Conservation (phyloP, 192 early-diverging fungal genomes). For the Tieghemiomyces parasiticus region DNA sequence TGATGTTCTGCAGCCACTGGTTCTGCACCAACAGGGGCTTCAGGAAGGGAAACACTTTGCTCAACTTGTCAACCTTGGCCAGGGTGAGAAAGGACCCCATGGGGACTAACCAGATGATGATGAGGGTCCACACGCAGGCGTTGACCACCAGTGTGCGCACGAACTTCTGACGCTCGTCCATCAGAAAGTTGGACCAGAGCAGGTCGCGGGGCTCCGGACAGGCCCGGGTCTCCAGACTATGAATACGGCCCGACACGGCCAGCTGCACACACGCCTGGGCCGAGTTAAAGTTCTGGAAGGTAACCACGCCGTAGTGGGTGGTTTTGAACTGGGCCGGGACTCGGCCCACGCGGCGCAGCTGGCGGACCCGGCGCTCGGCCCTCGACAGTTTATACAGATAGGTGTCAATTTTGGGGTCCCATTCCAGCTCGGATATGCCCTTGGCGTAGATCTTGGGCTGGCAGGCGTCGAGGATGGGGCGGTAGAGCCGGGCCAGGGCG, state of each 20-base stretch:
- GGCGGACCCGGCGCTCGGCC: conserved; percentile 1
- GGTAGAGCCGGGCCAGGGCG: background rate
- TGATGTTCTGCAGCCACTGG: conserved; percentile 33
- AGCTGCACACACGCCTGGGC: conserved; percentile 39
- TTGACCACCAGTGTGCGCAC: conserved; percentile 27
- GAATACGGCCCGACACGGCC: conserved; percentile 31
- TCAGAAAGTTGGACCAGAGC: conserved; percentile 35
- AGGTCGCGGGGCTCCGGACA: conserved; percentile 50
- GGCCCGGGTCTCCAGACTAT: conserved; percentile 28
- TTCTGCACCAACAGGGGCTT: conserved; percentile 23
- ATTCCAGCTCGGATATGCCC: background rate
- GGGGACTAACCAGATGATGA: conserved; percentile 47
- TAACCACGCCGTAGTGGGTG: conserved; percentile 38
- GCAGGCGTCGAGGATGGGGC: background rate
- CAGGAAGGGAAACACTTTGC: conserved; percentile 28
- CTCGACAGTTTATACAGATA: background rate
- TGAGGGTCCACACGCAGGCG: conserved; percentile 33
- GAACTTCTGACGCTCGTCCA: conserved; percentile 24
- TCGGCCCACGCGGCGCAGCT: background rate
- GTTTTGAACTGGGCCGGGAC: conserved; percentile 24
- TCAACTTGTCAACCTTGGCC: conserved; percentile 33
- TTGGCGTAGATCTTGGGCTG: conserved; percentile 6
- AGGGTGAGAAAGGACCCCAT: conserved; percentile 38
- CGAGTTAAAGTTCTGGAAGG: conserved; percentile 36
- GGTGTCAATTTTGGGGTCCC: conserved; percentile 9